phyloP scores from a whole-genome alignment of 495 filamentous ascomycete species.

The Lentithecium fluviatile region DNA sequence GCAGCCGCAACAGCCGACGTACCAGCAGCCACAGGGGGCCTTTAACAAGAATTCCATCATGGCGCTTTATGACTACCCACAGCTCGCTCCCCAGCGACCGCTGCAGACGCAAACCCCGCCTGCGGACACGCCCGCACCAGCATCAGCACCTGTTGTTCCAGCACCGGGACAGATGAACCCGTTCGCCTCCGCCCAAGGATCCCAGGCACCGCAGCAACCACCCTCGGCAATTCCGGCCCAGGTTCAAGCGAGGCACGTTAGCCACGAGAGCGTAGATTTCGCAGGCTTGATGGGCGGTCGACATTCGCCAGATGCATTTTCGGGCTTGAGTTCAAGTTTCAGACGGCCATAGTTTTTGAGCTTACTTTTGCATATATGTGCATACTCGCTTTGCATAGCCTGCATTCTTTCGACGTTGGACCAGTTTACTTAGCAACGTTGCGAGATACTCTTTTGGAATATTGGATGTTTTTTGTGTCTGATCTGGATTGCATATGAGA shows the following conservation, averaged over 20 bases:
- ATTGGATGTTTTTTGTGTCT: no score
- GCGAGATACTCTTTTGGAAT: no score
- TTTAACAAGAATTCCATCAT: conserved; percentile 81
- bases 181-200: conserved; percentile 38
- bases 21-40: conserved; percentile 42
- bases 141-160: conserved; percentile 14
- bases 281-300: conserved; percentile 68
- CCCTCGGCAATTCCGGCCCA: conserved; percentile 31
- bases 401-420: background rate
- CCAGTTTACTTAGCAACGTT: background rate
- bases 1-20: conserved; percentile 45
- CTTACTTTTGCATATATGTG: conserved; percentile 3
- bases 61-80: conserved; percentile 78
- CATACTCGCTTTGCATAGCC: background rate
- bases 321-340: conserved; percentile 77
- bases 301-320: conserved; percentile 95
- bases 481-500: no score
- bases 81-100: conserved; percentile 57
- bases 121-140: conserved; percentile 5
- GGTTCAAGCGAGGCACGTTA: conserved; percentile 56
- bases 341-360: conserved; percentile 38
- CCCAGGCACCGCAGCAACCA: conserved; percentile 34
- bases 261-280: conserved; percentile 86
- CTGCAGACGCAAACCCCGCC: conserved; percentile 37
- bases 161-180: conserved; percentile 39